Evolutionary conservation across 257 asterid genomes (phyloP), one percentile per base, ranked within the genome.

Genomic region (Capsicum pubescens): DNA sequence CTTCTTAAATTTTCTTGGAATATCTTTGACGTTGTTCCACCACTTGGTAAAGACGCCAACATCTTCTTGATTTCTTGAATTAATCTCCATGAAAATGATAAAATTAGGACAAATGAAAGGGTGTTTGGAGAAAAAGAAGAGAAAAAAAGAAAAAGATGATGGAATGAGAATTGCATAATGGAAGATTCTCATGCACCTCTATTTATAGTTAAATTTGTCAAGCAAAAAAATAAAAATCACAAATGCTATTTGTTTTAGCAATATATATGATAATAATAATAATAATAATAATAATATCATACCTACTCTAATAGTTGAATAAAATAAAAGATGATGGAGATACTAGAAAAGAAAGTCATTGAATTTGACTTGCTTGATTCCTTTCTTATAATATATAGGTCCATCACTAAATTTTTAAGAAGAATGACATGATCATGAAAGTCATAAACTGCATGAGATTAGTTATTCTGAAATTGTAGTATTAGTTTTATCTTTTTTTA

Each of bases 21-120:
- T 46, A 84, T 80, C 54, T 57, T 50, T 89, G 26, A 90, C 8
- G 84, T 84, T 55, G 15, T 74, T 55, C n/a, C 80, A 77, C 11
- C 17, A 19, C 12, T 60, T 32, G 17, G 15, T 10, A 1, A 77
- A 39, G 4, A 63, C 5, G 17, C 83, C 50, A 14, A 17, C 46
- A 9, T 84, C 87, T 69, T 84, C 87, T 83, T 86, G 87, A 9
- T 82, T 86, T 7, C 56, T 61, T 2, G 84, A 60, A 10, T 71
- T 83, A 79, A 86, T 89, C 83, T 83, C 92, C 92, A 87, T 86
- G n/a, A 16, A 46, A 35, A 32, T 74, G 39, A 10, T 32, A 6
- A 3, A 7, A 1, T 9, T 0, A 1, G 4, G 1, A 35, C 1
- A 36, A 6, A 13, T 67, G 9, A 67, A 16, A 54, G 9, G 68